phyloP scores from a whole-genome alignment of 495 filamentous ascomycete species.

The Penicillium longicatenatum region DNA sequence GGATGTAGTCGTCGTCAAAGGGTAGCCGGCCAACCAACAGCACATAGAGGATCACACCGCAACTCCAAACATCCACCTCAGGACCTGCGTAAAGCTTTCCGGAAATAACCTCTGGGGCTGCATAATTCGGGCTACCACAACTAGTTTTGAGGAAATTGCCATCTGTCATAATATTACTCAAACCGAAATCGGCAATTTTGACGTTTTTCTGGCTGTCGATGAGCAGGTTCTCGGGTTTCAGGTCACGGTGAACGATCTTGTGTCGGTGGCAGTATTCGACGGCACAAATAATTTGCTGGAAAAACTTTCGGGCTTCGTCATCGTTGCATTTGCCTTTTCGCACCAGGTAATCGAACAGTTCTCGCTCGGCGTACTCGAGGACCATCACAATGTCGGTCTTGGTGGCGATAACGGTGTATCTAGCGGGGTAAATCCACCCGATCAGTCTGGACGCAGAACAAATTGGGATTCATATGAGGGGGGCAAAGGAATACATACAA shows the following conservation, averaged over 20 bases:
- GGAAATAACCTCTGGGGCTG: slow-evolving; percentile 95
- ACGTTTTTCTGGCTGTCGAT: slow-evolving; percentile 94
- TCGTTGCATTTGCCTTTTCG: slow-evolving; percentile 86
- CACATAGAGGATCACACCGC: slow-evolving; percentile 96
- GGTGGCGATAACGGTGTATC: slow-evolving; percentile 95
- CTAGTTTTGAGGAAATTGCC: slow-evolving; percentile 98
- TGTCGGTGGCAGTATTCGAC: slow-evolving; percentile 99
- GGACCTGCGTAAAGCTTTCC: slow-evolving; percentile 97
- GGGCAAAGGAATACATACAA: slow-evolving; percentile 55
- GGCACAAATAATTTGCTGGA: slow-evolving; percentile 99
- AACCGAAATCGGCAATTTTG: slow-evolving; percentile 97
- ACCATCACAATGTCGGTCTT: slow-evolving; percentile 97
- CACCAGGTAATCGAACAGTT: slow-evolving; percentile 97
- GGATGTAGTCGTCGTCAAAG: slow-evolving; percentile 97
- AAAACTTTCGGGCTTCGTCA: slow-evolving; percentile 89
- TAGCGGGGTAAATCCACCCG: slow-evolving; percentile 34
- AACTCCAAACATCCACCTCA: slow-evolving; percentile 99
- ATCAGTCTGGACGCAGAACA: slow-evolving; percentile 7
- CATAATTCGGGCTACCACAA: slow-evolving; percentile 97
- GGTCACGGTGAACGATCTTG: slow-evolving; percentile 96
- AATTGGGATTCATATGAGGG: neutral
- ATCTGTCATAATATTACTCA: slow-evolving; percentile 99
- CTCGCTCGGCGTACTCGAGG: slow-evolving; percentile 92
- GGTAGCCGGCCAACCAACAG: slow-evolving; percentile 87
- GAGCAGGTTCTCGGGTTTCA: slow-evolving; percentile 96